Conservation (phyloP, 1,139 yeast genomes). For the Suhomyces taliae region DNA sequence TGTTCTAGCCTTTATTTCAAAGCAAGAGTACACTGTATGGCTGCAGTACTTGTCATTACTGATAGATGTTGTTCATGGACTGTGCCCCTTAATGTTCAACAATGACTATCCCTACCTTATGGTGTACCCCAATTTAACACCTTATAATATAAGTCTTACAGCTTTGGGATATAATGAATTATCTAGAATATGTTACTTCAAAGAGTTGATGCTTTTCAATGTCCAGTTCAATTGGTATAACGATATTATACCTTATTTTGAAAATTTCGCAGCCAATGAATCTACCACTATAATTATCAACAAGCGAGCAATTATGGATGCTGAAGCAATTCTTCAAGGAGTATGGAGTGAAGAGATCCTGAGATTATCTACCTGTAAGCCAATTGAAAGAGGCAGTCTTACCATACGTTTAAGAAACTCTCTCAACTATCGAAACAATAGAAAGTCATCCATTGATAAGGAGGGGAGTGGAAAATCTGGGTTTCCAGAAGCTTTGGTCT, state of each 20-base stretch:
- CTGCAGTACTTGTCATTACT: conserved; percentile 30
- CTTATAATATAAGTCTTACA: conserved; percentile 15
- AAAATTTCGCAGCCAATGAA: conserved; percentile 2
- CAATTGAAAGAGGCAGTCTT: not conserved
- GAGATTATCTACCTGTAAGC: too few relatives aligned
- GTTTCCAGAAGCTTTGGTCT: too few relatives aligned
- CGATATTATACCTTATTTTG: not conserved
- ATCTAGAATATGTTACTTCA: conserved; percentile 19
- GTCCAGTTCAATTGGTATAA: conserved; percentile 12
- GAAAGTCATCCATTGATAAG: not conserved
- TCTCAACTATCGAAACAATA: not conserved
- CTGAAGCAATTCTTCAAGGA: not conserved
- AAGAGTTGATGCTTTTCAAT: conserved; percentile 9
- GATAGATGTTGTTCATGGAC: conserved; percentile 42
- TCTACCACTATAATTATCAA: not conserved
- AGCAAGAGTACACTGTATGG: conserved; percentile 45
- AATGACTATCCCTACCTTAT: conserved; percentile 9
- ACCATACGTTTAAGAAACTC: not conserved
- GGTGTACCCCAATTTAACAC: conserved; percentile 18
- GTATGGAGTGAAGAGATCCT: conserved; percentile 2
- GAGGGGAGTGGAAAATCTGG: too few relatives aligned
- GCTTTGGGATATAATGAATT: conserved; percentile 3
- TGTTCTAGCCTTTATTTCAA: conserved; percentile 34
- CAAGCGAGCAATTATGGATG: not conserved
- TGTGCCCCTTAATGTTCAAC: conserved; percentile 33